Conservation (phyloP, 2,329 filamentous ascomycete genomes). For the Cladophialophora immunda region DNA sequence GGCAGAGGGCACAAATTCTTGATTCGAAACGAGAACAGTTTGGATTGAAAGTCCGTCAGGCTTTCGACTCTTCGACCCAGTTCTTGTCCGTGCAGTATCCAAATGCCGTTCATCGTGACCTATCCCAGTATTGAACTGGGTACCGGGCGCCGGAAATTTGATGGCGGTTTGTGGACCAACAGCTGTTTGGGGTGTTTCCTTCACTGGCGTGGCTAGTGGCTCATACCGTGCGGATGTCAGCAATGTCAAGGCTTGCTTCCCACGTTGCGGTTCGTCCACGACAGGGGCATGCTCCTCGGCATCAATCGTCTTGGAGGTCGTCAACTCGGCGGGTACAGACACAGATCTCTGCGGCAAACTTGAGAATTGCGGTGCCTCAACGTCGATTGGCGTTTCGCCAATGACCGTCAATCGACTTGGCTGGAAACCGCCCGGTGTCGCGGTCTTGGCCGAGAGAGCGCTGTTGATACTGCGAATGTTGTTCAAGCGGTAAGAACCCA, state of each 20-base stretch:
- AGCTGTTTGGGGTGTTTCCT: constrained; percentile 66
- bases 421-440: constrained; percentile 67
- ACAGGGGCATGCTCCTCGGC: constrained; percentile 48
- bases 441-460: constrained; percentile 71
- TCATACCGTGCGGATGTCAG: constrained; percentile 57
- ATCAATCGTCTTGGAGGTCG: constrained; percentile 18
- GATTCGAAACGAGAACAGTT: constrained; percentile 60
- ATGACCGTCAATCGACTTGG: constrained; percentile 74
- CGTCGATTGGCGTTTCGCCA: constrained; percentile 70
- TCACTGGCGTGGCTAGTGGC: constrained; percentile 49
- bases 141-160: constrained; percentile 47
- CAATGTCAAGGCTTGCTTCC: constrained; percentile 50
- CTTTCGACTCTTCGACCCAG: constrained; percentile 77
- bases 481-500: constrained; percentile 63
- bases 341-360: constrained; percentile 48
- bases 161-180: constrained; percentile 73
- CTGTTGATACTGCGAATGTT: constrained; percentile 75
- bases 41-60: constrained; percentile 77
- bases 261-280: constrained; percentile 44
- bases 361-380: constrained; percentile 49
- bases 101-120: constrained; percentile 58
- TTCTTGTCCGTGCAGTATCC: constrained; percentile 64
- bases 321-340: constrained; percentile 41
- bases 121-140: constrained; percentile 19
- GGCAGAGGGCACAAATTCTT: constrained; percentile 53